Base-by-base conservation (phyloP, 768 basidiomycete species). In the Trametes villosa region DNA sequence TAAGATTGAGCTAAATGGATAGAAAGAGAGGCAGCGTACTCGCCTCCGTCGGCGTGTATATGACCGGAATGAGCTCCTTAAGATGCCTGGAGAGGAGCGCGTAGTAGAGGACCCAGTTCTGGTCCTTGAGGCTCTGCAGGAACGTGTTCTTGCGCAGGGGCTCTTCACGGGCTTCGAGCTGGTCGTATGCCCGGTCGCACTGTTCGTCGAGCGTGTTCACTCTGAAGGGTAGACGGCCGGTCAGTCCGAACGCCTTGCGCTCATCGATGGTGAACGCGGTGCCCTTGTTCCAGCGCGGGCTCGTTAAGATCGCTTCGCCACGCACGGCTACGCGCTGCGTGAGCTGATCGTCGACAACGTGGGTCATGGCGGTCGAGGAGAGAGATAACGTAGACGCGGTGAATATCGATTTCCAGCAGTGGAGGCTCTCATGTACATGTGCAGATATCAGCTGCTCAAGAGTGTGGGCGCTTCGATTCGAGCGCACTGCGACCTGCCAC, bases 21-120 rank as follows among this genome's bases (percentile, higher is more conserved):
- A 41, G 45, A 11, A 18, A 18, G 26, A 26, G 15, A 24, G 15
- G 53, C 20, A 27, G 27, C 12, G 9, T 9, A 66, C 79, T 29
- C 55, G 86, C 87, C 81, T 88, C 83, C 7, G 90, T 91, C 2
- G 92, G 91, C 0, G 92, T 95, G 66, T 94, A 94, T 54, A 94
- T 86, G 57, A 94, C 86, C 34, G 82, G 82, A 20, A 83, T 74
- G 57, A 83, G 71, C 64, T 84, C 82, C 48, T 72, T 70, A 9
- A 85, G 74, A 64, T 85, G 76, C 29, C 68, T 64, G 4, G 54
- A 59, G 6, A 76, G 69, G 18, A 96, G 74, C 2, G 83, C 77
- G 72, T 89, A 94, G 75, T 91, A 95, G 27, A 95, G 76, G 1
- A 90, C 87, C 85, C 86, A 85, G 65, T 91, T 92, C 79, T 93